phyloP scores from a whole-genome alignment of 2,329 filamentous ascomycete genomes.

The Pseudogymnoascus verrucosus region DNA sequence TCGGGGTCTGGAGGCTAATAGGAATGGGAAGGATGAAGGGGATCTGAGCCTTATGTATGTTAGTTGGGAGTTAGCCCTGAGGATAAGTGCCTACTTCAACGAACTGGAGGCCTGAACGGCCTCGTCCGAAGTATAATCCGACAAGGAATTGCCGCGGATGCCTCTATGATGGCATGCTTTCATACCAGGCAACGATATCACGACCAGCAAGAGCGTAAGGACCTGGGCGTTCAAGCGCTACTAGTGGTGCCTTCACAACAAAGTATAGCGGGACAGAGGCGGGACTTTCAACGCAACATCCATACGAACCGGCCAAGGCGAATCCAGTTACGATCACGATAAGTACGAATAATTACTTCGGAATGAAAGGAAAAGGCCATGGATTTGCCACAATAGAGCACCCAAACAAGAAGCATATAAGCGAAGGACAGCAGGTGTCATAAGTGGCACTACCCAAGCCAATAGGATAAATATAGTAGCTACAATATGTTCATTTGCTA shows the following conservation, averaged over 20 bases:
- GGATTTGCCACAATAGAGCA: not conserved
- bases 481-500: not conserved
- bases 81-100: conserved; percentile 9
- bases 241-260: not conserved
- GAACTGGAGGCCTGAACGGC: conserved; percentile 2
- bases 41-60: conserved; percentile 12
- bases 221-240: not conserved
- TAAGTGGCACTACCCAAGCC: not conserved
- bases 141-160: not conserved
- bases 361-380: not conserved
- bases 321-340: not conserved
- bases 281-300: not conserved
- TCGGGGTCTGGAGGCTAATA: not conserved
- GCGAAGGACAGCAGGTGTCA: not conserved
- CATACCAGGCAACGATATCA: too few species aligned
- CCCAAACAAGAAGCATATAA: not conserved
- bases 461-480: not conserved
- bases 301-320: not conserved
- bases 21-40: conserved; percentile 3
- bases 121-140: not conserved
- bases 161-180: not conserved
- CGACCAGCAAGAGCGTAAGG: not conserved
- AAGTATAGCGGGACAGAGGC: not conserved
- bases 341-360: not conserved
- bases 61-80: conserved; percentile 10